Evolutionary conservation across 768 basidiomycete genomes (phyloP), one percentile per base, ranked within the genome.

Genomic region (Amyloporia xantha): DNA sequence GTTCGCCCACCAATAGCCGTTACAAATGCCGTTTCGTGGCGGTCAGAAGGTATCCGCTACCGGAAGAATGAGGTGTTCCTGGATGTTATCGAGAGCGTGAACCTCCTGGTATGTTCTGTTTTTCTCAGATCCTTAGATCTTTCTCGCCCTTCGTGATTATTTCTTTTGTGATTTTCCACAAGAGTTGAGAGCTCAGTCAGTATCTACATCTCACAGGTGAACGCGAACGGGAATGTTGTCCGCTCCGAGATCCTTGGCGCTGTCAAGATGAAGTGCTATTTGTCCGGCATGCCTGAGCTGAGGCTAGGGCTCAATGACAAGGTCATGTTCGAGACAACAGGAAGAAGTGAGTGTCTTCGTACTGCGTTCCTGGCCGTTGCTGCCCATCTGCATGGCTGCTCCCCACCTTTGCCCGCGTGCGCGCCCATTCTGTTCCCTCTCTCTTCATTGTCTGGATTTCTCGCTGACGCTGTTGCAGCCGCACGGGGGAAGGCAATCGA

Each of bases 21-120:
- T 45, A 98, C 95, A 2, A 98, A 97, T 61, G 96, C 96, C 5
- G 96, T 98, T 5, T 95, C 92, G 2, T 99, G 96, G 96, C 75
- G 96, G 51, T 94, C 92, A 35, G 96, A 98, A 62, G 96, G 95
- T 0, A 96, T 98, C 51, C 74, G 91, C 47, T 99, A 99, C 67
- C 73, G 95, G 55, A 99, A 99, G 78, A 99, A 99, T 64, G 96
- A 99, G 66, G 96, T 98, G 7, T 99, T 99, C 75, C 71, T 99
- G 60, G 96, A 98, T 64, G 96, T 99, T 17, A 85, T 99, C 47
- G 96, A 98, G 71, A 92, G 88, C 53, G 93, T 99, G 58, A 98
- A 97, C 64, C 76, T 99, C 63, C 77, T 97, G 52, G 93, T 92
- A 59, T 60, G 86, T 46, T 25, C 41, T 39, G 30, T 35, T 19